Evolutionary conservation across 2,329 filamentous ascomycete genomes (phyloP), one percentile per base, ranked within the genome.

Genomic region (Didymella segeticola): DNA sequence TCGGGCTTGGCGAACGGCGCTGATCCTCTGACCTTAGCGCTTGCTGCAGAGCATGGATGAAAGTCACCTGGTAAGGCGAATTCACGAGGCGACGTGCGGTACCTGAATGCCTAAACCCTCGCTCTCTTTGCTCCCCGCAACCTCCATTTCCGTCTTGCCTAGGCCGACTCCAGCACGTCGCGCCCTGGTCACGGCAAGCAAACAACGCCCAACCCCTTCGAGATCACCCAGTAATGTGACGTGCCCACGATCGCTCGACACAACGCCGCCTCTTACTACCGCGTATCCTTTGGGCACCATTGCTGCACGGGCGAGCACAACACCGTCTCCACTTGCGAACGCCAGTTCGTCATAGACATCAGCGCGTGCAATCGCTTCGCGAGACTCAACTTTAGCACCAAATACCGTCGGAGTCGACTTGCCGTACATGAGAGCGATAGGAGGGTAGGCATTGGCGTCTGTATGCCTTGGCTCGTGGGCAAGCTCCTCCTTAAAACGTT

Each of bases 321-420:
- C 93, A 0, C 93, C 93, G 70, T 98, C 93, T 2, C 93, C 92
- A 19, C 88, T 88, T 0, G 89, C 89, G 76, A 97, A 97, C 0
- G 91, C 84, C 2, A 98, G 80, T 63, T 96, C 88, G 61, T 96
- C 91, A 71, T 96, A 97, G 0, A 86, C 88, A 72, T 96, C 91
- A 0, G 85, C 79, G 56, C 86, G 85, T 43, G 86, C 83, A 61
- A 97, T 96, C 0, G 83, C 86, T 47, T 93, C 91, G 3, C 83
- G 80, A 2, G 86, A 85, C 12, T 83, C 78, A 0, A 98, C 91
- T 37, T 88, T 86, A 0, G 90, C 91, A 0, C 89, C 91, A 69
- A 87, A 91, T 1, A 96, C 90, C 0, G 93, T 97, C 0, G 93
- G 93, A 1, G 89, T 90, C 20, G 86, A 86, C 72, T 96, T 96